These are phyloP conservation scores for Arthrobotrys sinensis DNA, from an alignment of 2,329 filamentous ascomycete genomes.

Conservation along the genomic window DNA sequence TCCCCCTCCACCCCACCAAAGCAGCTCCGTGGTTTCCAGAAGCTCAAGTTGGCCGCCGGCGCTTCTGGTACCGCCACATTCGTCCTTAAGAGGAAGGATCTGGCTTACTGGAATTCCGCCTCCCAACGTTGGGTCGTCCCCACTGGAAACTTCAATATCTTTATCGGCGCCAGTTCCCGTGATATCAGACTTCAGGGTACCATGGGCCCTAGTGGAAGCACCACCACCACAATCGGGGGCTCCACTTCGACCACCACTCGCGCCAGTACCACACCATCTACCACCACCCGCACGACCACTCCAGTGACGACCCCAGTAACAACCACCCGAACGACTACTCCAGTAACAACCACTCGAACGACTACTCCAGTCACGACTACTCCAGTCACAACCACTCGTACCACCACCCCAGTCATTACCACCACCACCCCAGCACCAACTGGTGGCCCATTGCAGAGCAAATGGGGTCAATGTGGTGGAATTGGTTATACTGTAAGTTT, in stretches of 20 bases:
- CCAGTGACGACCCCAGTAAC: not conserved
- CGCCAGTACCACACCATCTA: constrained; percentile 17
- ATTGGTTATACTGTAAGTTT: constrained; percentile 50
- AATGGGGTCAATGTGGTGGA: constrained; percentile 58
- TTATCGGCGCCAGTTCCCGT: constrained; percentile 61
- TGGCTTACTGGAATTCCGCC: constrained; percentile 76
- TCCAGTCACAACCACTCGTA: too few species aligned
- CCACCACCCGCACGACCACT: constrained; percentile 22
- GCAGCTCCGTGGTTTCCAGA: constrained; percentile 77
- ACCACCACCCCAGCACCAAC: constrained; percentile 24
- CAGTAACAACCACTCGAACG: constrained; percentile 14
- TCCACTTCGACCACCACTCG: constrained; percentile 27
- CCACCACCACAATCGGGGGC: constrained; percentile 52
- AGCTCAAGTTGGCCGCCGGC: constrained; percentile 71
- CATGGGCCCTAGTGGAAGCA: constrained; percentile 55
- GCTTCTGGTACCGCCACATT: constrained; percentile 71
- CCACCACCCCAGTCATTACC: constrained; percentile 3
- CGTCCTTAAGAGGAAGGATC: constrained; percentile 73
- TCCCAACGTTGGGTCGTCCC: constrained; percentile 76
- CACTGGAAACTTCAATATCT: constrained; percentile 65
- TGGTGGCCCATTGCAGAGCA: constrained; percentile 35
- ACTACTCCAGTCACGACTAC: constrained; percentile 31
- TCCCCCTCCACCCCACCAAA: constrained; percentile 68
- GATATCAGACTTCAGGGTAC: constrained; percentile 59
- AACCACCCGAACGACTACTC: constrained; percentile 20